These are phyloP conservation scores for Mycosphaerella sp. DNA, from an alignment of 2,329 filamentous ascomycete genomes.

Conservation along the genomic window DNA sequence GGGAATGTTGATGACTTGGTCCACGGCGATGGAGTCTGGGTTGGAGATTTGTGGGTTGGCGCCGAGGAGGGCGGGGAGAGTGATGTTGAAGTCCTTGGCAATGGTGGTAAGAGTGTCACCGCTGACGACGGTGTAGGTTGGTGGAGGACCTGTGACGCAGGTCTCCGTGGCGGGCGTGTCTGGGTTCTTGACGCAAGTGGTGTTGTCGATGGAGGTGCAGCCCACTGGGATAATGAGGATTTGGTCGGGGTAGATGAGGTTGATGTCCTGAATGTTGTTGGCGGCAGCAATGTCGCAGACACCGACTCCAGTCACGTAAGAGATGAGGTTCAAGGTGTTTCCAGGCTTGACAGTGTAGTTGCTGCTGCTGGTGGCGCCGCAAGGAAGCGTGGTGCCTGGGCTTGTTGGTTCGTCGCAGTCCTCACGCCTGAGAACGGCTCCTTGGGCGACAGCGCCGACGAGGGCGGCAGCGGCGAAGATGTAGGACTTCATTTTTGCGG, in stretches of 20 bases:
- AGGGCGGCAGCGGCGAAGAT: constrained; percentile 9
- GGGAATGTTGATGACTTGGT: constrained; percentile 26
- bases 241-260: constrained; percentile 29
- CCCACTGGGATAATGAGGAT: constrained; percentile 28
- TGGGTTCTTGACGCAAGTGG: constrained; percentile 18
- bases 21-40: constrained; percentile 18
- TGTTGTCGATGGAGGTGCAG: constrained; percentile 26
- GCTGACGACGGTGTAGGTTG: constrained; percentile 21
- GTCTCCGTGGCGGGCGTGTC: constrained; percentile 14
- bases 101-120: constrained; percentile 25
- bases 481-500: constrained; percentile 8
- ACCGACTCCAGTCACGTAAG: constrained; percentile 20
- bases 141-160: constrained; percentile 24
- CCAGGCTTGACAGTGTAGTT: constrained; percentile 20
- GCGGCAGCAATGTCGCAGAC: constrained; percentile 26
- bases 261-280: constrained; percentile 34
- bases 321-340: constrained; percentile 24
- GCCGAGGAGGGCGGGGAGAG: constrained; percentile 18
- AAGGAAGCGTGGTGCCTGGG: constrained; percentile 9
- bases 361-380: constrained; percentile 17
- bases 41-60: constrained; percentile 26
- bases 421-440: constrained; percentile 6
- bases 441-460: constrained; percentile 10
- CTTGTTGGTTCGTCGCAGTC: constrained; percentile 2
- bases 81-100: constrained; percentile 26